A percentile compares a stretch with the other conserved stretches of the same genome.
Evolutionary conservation across 1,139 yeast genomes (phyloP).

Genomic region (Magnusiomyces ingens): DNA sequence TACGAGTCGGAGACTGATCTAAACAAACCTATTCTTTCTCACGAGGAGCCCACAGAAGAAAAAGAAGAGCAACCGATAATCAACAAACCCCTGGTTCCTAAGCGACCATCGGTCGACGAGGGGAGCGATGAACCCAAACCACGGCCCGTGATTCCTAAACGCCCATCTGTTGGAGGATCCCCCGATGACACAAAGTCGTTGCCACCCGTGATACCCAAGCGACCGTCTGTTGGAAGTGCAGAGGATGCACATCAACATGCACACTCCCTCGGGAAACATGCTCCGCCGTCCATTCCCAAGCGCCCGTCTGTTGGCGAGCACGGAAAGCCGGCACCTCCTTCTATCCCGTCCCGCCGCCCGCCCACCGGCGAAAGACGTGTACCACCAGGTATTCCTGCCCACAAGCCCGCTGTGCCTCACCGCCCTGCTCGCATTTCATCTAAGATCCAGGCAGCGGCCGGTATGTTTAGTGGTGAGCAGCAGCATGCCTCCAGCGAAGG

Average conservation of each 20-base stretch:
- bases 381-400: constrained; percentile 3
- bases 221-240: not conserved
- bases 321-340: not conserved
- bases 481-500: not conserved
- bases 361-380: not conserved
- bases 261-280: not conserved
- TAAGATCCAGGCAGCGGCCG: constrained; percentile 1
- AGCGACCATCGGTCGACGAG: not conserved
- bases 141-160: not conserved
- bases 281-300: not conserved
- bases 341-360: not conserved
- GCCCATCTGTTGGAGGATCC: not conserved
- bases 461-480: not conserved
- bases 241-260: not conserved
- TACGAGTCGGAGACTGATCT: not conserved
- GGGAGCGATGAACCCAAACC: too few species aligned
- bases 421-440: constrained; percentile 9
- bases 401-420: constrained; percentile 10
- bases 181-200: not conserved
- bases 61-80: not conserved
- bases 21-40: not conserved
- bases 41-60: not conserved
- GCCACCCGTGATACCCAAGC: not conserved
- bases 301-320: not conserved
- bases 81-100: not conserved